Evolutionary conservation across 1,284 basidiomycete genomes (phyloP).

Genomic region (Tilletia caries): DNA sequence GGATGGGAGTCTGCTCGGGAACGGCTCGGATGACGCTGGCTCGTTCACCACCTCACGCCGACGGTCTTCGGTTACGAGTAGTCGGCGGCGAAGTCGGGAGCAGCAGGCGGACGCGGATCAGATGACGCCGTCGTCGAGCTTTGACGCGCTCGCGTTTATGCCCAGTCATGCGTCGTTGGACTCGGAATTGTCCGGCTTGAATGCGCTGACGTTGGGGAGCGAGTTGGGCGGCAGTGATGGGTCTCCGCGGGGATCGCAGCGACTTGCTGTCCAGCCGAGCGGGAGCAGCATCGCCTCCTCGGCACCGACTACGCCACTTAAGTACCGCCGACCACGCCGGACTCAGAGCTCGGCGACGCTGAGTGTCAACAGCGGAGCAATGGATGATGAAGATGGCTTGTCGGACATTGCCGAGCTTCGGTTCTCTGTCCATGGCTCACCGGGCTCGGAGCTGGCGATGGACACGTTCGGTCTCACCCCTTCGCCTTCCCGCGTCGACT

Average conservation of each 20-base stretch:
- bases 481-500: neutral
- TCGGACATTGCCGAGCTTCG: slow-evolving; percentile 27
- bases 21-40: neutral
- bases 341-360: neutral
- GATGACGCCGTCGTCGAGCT: slow-evolving; percentile 7
- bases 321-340: slow-evolving; percentile 16
- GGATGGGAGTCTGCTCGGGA: neutral
- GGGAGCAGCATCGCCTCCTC: slow-evolving; percentile 16
- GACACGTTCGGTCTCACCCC: neutral
- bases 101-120: neutral
- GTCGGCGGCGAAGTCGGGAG: neutral
- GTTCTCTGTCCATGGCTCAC: slow-evolving; percentile 10
- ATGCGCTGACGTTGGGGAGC: slow-evolving; percentile 34
- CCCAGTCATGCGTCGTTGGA: too few relatives aligned
- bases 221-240: slow-evolving; percentile 29
- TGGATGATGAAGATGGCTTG: slow-evolving; percentile 22
- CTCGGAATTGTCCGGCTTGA: neutral
- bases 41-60: neutral
- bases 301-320: slow-evolving; percentile 22
- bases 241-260: too few relatives aligned
- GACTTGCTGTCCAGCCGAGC: neutral
- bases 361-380: slow-evolving; percentile 15
- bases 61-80: neutral
- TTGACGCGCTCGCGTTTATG: neutral
- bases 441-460: neutral